Percentiles rank a stretch among this genome's conserved stretches.
Conservation (phyloP, 2,329 filamentous ascomycete genomes). For the Sarocladium brachiariae region DNA sequence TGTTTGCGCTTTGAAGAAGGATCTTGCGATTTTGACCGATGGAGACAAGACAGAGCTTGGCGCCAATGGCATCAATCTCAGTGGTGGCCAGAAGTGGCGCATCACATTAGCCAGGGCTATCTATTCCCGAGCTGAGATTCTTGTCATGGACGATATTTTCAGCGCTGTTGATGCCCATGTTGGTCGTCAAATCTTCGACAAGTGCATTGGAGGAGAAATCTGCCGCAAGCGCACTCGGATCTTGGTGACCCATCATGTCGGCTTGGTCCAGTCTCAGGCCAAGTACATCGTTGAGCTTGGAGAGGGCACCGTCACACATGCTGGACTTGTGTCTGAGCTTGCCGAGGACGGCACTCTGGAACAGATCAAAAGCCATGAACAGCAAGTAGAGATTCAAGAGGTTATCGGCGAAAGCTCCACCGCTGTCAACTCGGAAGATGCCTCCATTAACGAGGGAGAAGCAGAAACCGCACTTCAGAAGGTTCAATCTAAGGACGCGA, state of each 20-base stretch:
- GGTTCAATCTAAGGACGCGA: conserved; percentile 44
- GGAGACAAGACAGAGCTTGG: conserved; percentile 78
- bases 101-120: conserved; percentile 73
- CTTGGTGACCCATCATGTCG: conserved; percentile 74
- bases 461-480: conserved; percentile 39
- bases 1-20: conserved; percentile 68
- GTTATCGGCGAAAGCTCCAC: conserved; percentile 36
- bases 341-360: conserved; percentile 48
- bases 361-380: conserved; percentile 50
- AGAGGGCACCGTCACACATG: conserved; percentile 57
- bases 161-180: conserved; percentile 77
- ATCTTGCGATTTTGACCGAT: conserved; percentile 68
- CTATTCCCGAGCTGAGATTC: conserved; percentile 69
- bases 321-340: conserved; percentile 61
- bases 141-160: conserved; percentile 79
- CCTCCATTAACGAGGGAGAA: conserved; percentile 25
- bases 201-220: conserved; percentile 65
- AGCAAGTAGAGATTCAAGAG: conserved; percentile 37
- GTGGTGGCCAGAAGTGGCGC: conserved; percentile 77
- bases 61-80: conserved; percentile 77
- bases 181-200: conserved; percentile 70
- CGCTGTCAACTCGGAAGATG: conserved; percentile 47
- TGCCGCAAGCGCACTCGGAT: conserved; percentile 66
- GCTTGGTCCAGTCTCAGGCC: conserved; percentile 61
- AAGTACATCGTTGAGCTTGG: conserved; percentile 70